A percentile compares a stretch with the other conserved stretches of the same genome.
Evolutionary conservation across 805 yeast genomes (phyloP).

Genomic region (Kluyveromyces wickerhamii): DNA sequence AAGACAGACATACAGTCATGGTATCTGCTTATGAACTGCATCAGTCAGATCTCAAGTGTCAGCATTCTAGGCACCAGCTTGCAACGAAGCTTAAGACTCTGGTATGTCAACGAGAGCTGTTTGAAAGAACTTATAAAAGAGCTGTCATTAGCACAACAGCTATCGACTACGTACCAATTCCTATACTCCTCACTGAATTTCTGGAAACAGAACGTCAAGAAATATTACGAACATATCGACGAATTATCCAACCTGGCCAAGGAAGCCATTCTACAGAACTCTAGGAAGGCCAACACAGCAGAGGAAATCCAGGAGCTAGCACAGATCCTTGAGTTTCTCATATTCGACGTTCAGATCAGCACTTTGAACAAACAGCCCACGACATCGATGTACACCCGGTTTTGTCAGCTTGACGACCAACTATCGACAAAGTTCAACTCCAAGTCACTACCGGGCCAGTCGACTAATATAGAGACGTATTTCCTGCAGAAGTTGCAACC

Average conservation of each 20-base stretch:
- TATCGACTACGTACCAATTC: constrained; percentile 1
- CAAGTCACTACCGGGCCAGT: not conserved
- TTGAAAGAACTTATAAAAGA: not conserved
- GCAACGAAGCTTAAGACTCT: constrained; percentile 9
- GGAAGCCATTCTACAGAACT: constrained; percentile 2
- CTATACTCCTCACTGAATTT: constrained; percentile 2
- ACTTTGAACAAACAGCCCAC: constrained; percentile 9
- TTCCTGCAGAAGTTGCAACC: not conserved
- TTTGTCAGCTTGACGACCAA: constrained; percentile 10
- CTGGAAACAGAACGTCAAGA: constrained; percentile 3
- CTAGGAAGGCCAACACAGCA: not conserved
- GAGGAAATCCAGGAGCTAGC: constrained; percentile 1
- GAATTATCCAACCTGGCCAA: constrained; percentile 1
- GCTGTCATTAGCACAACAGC: not conserved
- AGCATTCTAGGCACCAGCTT: constrained; percentile 1
- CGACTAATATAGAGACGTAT: constrained; percentile 1
- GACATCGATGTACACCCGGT: constrained; percentile 10
- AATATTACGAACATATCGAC: constrained; percentile 2
- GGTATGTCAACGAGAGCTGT: constrained; percentile 5
- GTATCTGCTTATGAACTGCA: constrained; percentile 10
- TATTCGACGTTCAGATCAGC: constrained; percentile 13
- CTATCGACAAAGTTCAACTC: not conserved
- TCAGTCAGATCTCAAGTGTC: not conserved
- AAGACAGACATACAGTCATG: constrained; percentile 6
- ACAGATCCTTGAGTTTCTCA: constrained; percentile 5